Evolutionary conservation across 345 rosid species (phyloP).

Genomic region (Gossypioides kirkii): DNA sequence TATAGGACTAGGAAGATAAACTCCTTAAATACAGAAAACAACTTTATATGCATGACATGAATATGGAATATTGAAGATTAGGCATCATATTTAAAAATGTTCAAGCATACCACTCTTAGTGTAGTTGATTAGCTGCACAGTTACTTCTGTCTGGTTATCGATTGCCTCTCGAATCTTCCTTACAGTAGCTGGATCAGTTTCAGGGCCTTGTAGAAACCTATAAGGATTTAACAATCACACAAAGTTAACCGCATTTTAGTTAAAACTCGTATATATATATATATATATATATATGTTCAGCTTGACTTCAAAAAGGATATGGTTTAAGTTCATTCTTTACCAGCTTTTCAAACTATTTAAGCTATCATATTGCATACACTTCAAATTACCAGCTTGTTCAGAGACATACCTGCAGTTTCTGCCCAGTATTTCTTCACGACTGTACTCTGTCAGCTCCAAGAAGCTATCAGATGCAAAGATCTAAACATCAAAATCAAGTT

Average conservation of each 20-base stretch:
- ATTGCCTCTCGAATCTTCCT: constrained; percentile 84
- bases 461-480: constrained; percentile 98
- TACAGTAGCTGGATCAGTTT: constrained; percentile 90
- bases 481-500: constrained; percentile 32
- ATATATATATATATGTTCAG: not conserved
- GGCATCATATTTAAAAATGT: not conserved
- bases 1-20: not conserved
- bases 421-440: constrained; percentile 95
- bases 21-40: not conserved
- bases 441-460: constrained; percentile 93
- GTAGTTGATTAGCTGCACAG: constrained; percentile 92
- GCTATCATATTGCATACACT: not conserved
- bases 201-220: constrained; percentile 97
- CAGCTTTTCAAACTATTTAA: not conserved
- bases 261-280: not conserved
- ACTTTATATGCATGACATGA: constrained; percentile 7
- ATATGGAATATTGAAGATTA: not conserved
- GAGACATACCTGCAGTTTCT: constrained; percentile 78
- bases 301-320: not conserved
- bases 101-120: constrained; percentile 72
- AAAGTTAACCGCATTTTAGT: not conserved
- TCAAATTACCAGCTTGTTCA: not conserved
- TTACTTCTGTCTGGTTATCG: constrained; percentile 82
- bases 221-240: not conserved
- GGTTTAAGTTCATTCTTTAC: not conserved